These are phyloP conservation scores for Lipomyces sp. DNA, from an alignment of 805 yeast species.

Conservation along the genomic window DNA sequence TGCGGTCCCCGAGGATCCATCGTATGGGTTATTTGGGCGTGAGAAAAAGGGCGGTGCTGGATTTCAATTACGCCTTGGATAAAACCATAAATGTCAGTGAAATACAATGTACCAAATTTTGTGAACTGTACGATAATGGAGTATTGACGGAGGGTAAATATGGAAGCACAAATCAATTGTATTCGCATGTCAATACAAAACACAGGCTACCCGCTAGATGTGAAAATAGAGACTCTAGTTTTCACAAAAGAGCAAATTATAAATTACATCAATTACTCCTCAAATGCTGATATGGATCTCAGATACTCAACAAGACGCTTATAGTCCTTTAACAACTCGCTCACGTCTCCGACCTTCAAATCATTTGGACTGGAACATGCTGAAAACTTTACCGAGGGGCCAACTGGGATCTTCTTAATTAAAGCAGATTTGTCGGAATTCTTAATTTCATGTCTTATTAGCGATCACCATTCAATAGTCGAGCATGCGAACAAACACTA, in stretches of 20 bases:
- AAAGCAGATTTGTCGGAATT: too few relatives aligned
- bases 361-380: constrained; percentile 32
- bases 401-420: background rate
- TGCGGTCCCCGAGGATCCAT: too few relatives aligned
- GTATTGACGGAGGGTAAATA: background rate
- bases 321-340: constrained; percentile 39
- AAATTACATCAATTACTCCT: constrained; percentile 9
- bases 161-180: too few relatives aligned
- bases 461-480: too few relatives aligned
- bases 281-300: constrained; percentile 33
- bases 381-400: constrained; percentile 10
- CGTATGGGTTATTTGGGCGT: constrained; percentile 16
- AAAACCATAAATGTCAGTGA: background rate
- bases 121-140: background rate
- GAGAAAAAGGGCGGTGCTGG: constrained; percentile 17
- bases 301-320: constrained; percentile 38
- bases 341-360: constrained; percentile 39
- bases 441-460: too few relatives aligned
- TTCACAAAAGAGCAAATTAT: background rate
- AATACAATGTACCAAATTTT: background rate
- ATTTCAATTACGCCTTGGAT: constrained; percentile 18
- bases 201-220: too few relatives aligned
- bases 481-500: too few relatives aligned
- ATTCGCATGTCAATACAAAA: too few relatives aligned
- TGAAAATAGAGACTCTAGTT: too few relatives aligned